Conservation (phyloP, 306 rosid genomes). For the Quercus agrifolia region DNA sequence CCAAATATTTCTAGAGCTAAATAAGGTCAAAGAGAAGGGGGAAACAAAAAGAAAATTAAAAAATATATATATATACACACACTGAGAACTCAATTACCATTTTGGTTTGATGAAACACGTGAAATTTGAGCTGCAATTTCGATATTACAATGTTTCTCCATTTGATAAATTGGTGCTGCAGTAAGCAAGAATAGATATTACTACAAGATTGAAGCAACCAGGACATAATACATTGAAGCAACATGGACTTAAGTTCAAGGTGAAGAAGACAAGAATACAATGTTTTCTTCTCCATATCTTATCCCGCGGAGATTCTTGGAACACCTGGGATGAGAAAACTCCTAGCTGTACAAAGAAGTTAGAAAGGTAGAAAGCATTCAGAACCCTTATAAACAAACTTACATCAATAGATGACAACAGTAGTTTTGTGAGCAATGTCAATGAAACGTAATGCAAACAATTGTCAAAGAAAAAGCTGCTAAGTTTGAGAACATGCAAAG, state of each 20-base stretch:
- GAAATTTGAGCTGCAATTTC: conserved; percentile 93
- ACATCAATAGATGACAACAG: not conserved
- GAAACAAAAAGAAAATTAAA: conserved; percentile 23
- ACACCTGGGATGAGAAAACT: conserved; percentile 97
- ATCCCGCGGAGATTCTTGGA: conserved; percentile 91
- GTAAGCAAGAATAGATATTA: conserved; percentile 23
- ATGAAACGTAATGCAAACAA: too few species aligned
- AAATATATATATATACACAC: not conserved
- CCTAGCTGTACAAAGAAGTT: conserved; percentile 78
- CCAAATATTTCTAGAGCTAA: not conserved
- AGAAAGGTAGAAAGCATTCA: conserved; percentile 33
- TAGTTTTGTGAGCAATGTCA: not conserved
- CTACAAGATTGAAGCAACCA: not conserved
- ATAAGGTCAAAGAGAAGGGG: not conserved
- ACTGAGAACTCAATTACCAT: conserved; percentile 67
- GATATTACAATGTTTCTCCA: conserved; percentile 93
- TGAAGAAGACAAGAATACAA: conserved; percentile 49
- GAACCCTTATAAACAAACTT: conserved; percentile 11
- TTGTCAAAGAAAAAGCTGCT: not conserved
- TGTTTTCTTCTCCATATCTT: conserved; percentile 81
- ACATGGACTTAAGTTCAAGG: conserved; percentile 16
- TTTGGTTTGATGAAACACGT: conserved; percentile 63
- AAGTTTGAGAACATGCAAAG: not conserved
- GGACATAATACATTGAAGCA: not conserved
- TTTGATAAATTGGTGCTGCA: conserved; percentile 79